Conservation (phyloP, 1,139 yeast species). For the Yamadazyma buinensis region DNA sequence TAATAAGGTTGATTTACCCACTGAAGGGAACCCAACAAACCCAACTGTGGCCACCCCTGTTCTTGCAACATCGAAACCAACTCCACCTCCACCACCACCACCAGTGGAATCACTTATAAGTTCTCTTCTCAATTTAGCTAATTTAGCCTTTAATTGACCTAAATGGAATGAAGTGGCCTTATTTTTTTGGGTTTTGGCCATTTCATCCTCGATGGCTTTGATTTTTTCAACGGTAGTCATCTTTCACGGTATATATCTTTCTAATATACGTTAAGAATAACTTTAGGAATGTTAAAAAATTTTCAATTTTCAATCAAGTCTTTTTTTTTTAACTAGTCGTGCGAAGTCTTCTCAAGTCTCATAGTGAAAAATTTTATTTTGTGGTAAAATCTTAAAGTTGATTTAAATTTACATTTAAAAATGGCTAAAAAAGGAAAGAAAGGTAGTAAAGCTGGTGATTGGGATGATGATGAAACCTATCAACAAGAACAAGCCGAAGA, state of each 20-base stretch:
- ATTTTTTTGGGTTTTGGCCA: constrained; percentile 94
- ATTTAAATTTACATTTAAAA: not conserved
- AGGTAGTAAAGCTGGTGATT: constrained; percentile 51
- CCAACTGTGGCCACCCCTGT: constrained; percentile 98
- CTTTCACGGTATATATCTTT: too few species aligned
- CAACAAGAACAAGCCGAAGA: constrained; percentile 60
- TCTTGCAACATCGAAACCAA: constrained; percentile 95
- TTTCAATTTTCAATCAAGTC: too few species aligned
- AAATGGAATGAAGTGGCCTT: constrained; percentile 94
- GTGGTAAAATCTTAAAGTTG: not conserved
- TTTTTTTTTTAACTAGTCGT: too few species aligned
- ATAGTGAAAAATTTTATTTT: constrained; percentile 1
- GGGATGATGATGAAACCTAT: constrained; percentile 81
- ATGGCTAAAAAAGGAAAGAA: constrained; percentile 56
- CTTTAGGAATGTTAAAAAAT: too few species aligned
- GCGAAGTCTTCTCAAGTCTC: constrained; percentile 2
- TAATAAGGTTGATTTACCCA: constrained; percentile 89
- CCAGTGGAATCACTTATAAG: constrained; percentile 74
- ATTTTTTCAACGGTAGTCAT: constrained; percentile 88
- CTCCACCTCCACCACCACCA: constrained; percentile 84
- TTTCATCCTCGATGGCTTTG: constrained; percentile 90
- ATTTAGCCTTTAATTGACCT: constrained; percentile 94
- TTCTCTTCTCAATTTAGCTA: constrained; percentile 92
- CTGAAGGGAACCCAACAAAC: constrained; percentile 97
- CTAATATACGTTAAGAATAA: too few species aligned